phyloP scores from a whole-genome alignment of 2,329 filamentous ascomycete genomes.

The Pyrenophora graminea region DNA sequence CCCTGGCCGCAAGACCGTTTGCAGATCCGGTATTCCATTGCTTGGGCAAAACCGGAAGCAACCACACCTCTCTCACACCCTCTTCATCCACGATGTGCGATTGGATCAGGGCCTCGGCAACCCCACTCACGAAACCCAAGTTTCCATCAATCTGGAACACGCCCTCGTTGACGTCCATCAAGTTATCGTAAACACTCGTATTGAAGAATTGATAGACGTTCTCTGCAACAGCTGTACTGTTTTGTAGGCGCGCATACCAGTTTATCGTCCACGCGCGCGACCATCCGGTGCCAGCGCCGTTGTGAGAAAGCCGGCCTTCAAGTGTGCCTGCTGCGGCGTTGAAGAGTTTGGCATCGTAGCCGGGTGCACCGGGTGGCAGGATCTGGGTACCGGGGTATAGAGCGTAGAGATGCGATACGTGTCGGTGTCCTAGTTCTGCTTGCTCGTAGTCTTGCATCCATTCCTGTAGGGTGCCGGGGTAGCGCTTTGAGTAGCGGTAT shows the following conservation, averaged over 20 bases:
- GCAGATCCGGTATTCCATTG: constrained; percentile 18
- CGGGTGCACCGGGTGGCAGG: constrained; percentile 39
- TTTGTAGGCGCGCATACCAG: constrained; percentile 53
- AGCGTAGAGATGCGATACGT: constrained; percentile 57
- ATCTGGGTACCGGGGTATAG: constrained; percentile 54
- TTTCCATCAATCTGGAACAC: constrained; percentile 49
- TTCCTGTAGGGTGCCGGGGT: constrained; percentile 35
- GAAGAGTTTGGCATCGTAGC: constrained; percentile 26
- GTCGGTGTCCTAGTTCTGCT: constrained; percentile 56
- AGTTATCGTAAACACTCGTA: constrained; percentile 11
- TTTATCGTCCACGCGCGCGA: constrained; percentile 58
- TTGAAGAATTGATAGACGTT: constrained; percentile 35
- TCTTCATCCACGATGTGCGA: constrained; percentile 13
- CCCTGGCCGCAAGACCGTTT: constrained; percentile 19
- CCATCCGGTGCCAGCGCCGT: constrained; percentile 56
- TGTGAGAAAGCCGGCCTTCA: constrained; percentile 32
- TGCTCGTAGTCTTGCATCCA: constrained; percentile 43
- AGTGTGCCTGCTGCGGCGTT: constrained; percentile 38
- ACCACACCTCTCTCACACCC: constrained; percentile 12
- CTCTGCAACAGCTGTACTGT: constrained; percentile 37
- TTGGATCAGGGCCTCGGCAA: constrained; percentile 54
- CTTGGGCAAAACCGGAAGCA: constrained; percentile 15
- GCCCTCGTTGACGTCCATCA: constrained; percentile 13
- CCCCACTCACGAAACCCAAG: constrained; percentile 54
- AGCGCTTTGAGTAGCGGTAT: constrained; percentile 29